phyloP scores from a whole-genome alignment of 2,329 filamentous ascomycete genomes.

The Immersiporthe knoxdaviesiana region DNA sequence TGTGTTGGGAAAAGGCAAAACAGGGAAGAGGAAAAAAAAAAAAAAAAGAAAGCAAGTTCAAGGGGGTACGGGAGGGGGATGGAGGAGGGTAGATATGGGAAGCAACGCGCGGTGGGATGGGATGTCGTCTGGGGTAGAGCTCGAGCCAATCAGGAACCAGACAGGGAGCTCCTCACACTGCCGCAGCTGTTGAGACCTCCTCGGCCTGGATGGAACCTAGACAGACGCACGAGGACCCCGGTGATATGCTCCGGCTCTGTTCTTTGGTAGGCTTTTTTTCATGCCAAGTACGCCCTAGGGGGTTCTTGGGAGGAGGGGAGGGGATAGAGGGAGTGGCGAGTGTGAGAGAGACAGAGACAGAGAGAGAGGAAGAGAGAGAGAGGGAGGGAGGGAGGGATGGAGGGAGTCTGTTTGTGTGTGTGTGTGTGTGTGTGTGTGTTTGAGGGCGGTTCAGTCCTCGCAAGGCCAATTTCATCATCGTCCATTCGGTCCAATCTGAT shows the following conservation, averaged over 20 bases:
- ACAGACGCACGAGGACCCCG: slow-evolving; percentile 15
- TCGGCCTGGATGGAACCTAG: slow-evolving; percentile 22
- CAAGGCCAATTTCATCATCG: neutral
- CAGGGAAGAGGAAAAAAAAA: slow-evolving; percentile 20
- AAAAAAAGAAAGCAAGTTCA: slow-evolving; percentile 24
- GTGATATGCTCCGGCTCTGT: neutral
- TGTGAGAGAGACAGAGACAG: neutral
- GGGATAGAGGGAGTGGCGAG: neutral
- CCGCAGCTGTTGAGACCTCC: slow-evolving; percentile 1
- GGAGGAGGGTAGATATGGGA: slow-evolving; percentile 35
- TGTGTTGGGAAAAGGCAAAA: slow-evolving; percentile 8
- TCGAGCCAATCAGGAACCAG: slow-evolving; percentile 36
- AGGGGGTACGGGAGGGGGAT: slow-evolving; percentile 31
- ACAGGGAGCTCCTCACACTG: slow-evolving; percentile 32
- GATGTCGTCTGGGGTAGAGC: slow-evolving; percentile 31
- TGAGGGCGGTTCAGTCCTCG: neutral
- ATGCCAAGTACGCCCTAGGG: neutral
- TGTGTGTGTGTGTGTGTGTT: neutral
- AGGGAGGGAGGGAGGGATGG: no score
- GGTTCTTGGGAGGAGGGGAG: neutral
- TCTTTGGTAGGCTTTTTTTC: neutral
- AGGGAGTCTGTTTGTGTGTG: no score
- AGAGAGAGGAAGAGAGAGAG: neutral
- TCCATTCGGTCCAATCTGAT: neutral
- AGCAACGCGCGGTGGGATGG: slow-evolving; percentile 26